Conservation (phyloP, 768 basidiomycete species). For the Lyophyllum atratum region DNA sequence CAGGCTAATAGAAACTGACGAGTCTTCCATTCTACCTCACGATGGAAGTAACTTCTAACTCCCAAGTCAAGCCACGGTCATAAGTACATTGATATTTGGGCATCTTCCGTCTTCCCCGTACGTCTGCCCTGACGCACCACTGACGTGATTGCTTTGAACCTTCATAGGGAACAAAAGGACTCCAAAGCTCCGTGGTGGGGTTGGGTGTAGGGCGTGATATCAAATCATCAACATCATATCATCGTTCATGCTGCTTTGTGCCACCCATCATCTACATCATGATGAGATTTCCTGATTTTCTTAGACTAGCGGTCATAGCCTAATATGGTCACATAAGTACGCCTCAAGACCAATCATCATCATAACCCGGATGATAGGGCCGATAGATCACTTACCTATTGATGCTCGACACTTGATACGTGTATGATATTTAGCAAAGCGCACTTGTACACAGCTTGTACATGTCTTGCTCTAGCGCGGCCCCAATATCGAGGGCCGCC, state of each 20-base stretch:
- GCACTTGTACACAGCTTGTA: not conserved
- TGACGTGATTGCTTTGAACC: not conserved
- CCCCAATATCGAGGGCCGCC: not conserved
- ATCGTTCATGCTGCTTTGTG: not conserved
- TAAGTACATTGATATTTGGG: not conserved
- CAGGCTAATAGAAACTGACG: slow-evolving; percentile 6
- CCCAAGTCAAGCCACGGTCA: not conserved
- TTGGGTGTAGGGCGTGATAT: not conserved
- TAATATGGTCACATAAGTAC: not conserved
- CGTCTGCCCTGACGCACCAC: not conserved
- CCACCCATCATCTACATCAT: not conserved
- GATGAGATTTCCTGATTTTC: not conserved
- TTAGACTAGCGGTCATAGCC: not conserved
- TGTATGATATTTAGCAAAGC: not conserved
- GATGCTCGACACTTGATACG: not conserved
- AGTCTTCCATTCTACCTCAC: not conserved
- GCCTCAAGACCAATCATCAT: not conserved
- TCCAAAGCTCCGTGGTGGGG: not conserved
- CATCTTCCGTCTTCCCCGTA: not conserved
- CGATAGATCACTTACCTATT: not conserved
- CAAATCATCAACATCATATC: not conserved
- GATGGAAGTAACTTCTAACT: not conserved
- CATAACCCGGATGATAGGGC: not conserved
- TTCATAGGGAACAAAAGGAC: not conserved
- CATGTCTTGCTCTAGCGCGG: not conserved